Evolutionary conservation across 768 basidiomycete species (phyloP).

Genomic region (Rhizopogon vesiculosus): DNA sequence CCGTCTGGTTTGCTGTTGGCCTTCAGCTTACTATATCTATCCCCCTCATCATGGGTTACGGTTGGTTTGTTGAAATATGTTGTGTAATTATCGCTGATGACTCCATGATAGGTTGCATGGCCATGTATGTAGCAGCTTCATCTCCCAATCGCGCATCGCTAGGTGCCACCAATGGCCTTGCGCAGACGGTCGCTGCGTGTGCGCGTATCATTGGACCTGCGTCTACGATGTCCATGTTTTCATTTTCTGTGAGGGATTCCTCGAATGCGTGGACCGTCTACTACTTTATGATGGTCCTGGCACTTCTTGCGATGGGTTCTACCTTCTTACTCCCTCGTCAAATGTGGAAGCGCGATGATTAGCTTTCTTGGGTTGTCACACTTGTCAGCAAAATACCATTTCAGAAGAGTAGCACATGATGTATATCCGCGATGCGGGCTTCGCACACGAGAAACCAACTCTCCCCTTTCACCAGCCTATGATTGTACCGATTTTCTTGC

Average conservation of each 20-base stretch:
- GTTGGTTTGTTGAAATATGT: conserved; percentile 14
- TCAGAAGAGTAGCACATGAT: no score
- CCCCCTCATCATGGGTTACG: conserved; percentile 35
- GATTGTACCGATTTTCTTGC: no score
- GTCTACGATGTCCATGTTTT: conserved; percentile 28
- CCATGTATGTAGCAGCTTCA: conserved; percentile 64
- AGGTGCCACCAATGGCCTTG: conserved; percentile 62
- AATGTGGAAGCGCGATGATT: not conserved
- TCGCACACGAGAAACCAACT: no score
- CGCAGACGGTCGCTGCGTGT: conserved; percentile 25
- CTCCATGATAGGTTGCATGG: conserved; percentile 47
- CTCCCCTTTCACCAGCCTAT: no score
- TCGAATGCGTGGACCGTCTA: conserved; percentile 2
- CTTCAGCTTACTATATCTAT: conserved; percentile 33
- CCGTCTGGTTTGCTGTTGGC: conserved; percentile 42
- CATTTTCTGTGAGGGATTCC: conserved; percentile 22
- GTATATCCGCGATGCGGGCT: no score
- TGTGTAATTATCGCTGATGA: not conserved
- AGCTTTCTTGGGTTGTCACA: not conserved
- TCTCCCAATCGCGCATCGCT: conserved; percentile 63
- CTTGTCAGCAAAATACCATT: no score
- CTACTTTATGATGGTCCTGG: conserved; percentile 5
- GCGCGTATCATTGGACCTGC: conserved; percentile 31
- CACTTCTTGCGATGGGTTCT: not conserved
- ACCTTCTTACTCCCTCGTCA: conserved; percentile 1